Conservation (phyloP, 306 rosid species). For the Acacia confusa region DNA sequence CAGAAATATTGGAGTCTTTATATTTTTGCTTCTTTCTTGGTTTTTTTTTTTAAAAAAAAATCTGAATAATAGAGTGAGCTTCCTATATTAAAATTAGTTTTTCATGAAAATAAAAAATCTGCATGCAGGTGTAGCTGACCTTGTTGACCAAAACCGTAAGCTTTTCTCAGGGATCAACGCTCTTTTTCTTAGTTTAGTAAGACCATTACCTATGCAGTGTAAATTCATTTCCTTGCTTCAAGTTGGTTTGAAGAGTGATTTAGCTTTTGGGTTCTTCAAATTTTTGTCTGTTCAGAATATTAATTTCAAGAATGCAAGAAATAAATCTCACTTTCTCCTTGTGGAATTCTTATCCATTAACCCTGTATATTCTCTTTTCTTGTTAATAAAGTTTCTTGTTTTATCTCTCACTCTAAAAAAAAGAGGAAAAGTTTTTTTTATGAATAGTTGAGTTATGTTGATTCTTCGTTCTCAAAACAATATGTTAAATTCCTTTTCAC, state of each 20-base stretch:
- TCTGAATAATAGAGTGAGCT: not conserved
- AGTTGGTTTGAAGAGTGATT: constrained; percentile 9
- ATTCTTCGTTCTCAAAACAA: not conserved
- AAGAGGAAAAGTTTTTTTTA: not conserved
- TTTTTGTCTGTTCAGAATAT: constrained; percentile 1
- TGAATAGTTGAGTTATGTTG: not conserved
- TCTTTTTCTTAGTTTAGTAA: constrained; percentile 75
- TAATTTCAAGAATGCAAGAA: constrained; percentile 1
- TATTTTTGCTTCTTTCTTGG: not conserved
- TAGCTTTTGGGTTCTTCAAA: not conserved
- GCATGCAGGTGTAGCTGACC: constrained; percentile 64
- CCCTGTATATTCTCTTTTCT: not conserved
- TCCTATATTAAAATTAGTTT: constrained; percentile 16
- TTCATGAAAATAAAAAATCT: not conserved
- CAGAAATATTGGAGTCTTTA: not conserved
- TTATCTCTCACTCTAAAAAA: not conserved
- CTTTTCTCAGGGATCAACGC: constrained; percentile 69
- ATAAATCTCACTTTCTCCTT: not conserved
- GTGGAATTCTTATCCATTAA: not conserved
- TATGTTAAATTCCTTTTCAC: constrained; percentile 3
- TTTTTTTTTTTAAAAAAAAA: not conserved
- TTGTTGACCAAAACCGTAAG: constrained; percentile 75
- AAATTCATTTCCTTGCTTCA: constrained; percentile 4
- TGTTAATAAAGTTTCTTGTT: not conserved
- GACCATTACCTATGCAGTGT: constrained; percentile 32